A percentile compares a stretch with the other conserved stretches of the same genome.
These are phyloP conservation scores for Rhizopogon vesiculosus DNA, from an alignment of 768 basidiomycete genomes.

Conservation along the genomic window DNA sequence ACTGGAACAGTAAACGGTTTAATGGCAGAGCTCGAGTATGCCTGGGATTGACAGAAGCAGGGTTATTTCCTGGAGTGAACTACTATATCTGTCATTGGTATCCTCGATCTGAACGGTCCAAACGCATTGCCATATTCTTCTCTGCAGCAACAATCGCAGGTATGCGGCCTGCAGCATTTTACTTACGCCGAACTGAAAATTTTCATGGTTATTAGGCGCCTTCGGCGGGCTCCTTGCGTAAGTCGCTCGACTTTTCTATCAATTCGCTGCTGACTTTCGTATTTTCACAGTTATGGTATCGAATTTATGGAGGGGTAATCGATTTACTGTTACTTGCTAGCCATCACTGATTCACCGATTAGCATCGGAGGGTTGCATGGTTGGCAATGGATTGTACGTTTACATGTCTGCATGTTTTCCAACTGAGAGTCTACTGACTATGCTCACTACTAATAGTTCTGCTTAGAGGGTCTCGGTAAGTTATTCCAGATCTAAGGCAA, in stretches of 20 bases:
- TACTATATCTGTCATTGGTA: too few relatives aligned
- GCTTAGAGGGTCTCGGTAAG: slow-evolving; percentile 25
- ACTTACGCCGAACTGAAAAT: background rate
- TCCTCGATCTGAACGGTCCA: too few relatives aligned
- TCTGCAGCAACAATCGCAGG: too few relatives aligned
- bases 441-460: slow-evolving; percentile 17
- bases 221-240: slow-evolving; percentile 48
- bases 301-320: slow-evolving; percentile 30
- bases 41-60: too few relatives aligned
- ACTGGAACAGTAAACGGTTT: too few relatives aligned
- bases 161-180: too few relatives aligned
- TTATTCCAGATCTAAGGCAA: background rate
- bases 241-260: slow-evolving; percentile 7
- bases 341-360: background rate
- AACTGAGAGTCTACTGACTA: background rate
- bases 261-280: background rate
- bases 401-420: background rate
- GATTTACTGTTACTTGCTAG: slow-evolving; percentile 13
- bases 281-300: slow-evolving; percentile 27
- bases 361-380: slow-evolving; percentile 26
- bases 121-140: too few relatives aligned
- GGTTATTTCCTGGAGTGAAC: too few relatives aligned
- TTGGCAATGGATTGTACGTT: slow-evolving; percentile 34
- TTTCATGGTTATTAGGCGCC: slow-evolving; percentile 21
- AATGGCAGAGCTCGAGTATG: too few relatives aligned